phyloP scores from a whole-genome alignment of 2,329 filamentous ascomycete genomes.

The Didymella glomerata region DNA sequence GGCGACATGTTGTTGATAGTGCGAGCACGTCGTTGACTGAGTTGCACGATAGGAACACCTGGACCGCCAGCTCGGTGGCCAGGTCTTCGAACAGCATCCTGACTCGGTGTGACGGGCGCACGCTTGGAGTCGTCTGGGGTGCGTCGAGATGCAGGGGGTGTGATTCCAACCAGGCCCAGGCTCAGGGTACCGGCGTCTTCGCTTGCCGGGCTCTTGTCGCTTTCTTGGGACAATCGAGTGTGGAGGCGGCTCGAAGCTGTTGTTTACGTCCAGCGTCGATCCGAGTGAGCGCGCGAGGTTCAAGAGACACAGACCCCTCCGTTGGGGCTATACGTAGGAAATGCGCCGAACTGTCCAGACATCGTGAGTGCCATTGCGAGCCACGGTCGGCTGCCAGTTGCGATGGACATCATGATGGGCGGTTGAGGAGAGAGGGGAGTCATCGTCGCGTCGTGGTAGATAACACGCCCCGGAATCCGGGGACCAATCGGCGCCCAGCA shows the following conservation, averaged over 20 bases:
- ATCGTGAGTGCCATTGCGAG: background rate
- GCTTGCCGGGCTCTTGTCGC: background rate
- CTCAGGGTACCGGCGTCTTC: background rate
- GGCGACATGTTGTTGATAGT: constrained; percentile 63
- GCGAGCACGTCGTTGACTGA: constrained; percentile 59
- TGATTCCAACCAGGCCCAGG: background rate
- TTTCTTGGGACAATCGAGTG: background rate
- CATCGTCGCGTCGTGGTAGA: background rate
- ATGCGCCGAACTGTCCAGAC: background rate
- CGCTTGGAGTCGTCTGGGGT: background rate
- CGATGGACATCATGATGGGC: background rate
- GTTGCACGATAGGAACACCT: background rate
- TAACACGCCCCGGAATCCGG: background rate
- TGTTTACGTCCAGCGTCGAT: constrained; percentile 1
- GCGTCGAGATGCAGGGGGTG: background rate
- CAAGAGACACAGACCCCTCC: background rate
- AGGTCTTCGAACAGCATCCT: background rate
- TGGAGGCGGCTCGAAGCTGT: background rate
- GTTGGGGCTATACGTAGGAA: background rate
- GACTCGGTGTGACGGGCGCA: background rate
- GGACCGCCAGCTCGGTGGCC: background rate
- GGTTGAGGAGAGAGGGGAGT: background rate
- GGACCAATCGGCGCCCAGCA: background rate
- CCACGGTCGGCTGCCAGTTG: background rate
- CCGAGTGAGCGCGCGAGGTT: background rate